Conservation (phyloP, 2,329 filamentous ascomycete genomes). For the Fonsecaea nubica region DNA sequence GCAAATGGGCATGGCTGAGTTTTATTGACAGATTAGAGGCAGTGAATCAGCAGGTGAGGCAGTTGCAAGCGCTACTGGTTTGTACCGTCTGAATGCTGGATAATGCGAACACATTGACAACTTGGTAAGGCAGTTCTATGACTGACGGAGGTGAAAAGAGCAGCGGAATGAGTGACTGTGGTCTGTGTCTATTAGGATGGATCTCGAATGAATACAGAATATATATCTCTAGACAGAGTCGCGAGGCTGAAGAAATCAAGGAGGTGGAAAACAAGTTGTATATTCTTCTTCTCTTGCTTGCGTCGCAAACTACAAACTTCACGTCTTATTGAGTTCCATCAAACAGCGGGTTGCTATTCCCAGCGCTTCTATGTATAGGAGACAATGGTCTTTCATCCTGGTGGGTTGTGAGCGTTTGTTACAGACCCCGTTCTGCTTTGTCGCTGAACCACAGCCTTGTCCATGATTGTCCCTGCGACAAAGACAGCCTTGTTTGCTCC, state of each 20-base stretch:
- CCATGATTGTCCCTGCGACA: not conserved
- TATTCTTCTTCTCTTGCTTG: not conserved
- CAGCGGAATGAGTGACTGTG: not conserved
- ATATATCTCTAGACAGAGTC: not conserved
- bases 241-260: constrained; percentile 2
- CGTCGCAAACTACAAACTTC: no score
- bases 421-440: not conserved
- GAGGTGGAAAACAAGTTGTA: not conserved
- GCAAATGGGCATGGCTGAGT: not conserved
- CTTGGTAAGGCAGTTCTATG: not conserved
- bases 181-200: not conserved
- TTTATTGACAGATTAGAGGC: not conserved
- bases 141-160: not conserved
- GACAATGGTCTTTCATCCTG: not conserved
- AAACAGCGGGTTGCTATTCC: not conserved
- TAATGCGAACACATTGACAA: not conserved
- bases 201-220: not conserved
- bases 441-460: not conserved
- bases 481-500: not conserved
- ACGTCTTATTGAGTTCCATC: not conserved
- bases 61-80: not conserved
- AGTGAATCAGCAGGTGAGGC: not conserved
- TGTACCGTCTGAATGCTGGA: not conserved
- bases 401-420: not conserved
- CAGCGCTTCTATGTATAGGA: not conserved